phyloP scores from a whole-genome alignment of 345 rosid genomes.

The Brassica juncea region DNA sequence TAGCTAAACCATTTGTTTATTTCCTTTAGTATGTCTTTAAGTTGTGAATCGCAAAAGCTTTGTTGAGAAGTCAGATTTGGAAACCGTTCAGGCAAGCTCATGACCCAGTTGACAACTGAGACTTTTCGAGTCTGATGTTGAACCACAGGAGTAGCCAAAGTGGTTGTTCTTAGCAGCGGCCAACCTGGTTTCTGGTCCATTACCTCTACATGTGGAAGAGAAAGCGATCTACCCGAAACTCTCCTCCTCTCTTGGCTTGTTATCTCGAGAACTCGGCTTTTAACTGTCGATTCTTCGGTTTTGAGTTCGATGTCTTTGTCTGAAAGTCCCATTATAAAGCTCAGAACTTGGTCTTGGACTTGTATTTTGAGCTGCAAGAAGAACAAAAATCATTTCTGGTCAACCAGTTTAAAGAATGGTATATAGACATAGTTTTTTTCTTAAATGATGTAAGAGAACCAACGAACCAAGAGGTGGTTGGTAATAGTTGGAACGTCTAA shows the following conservation, averaged over 20 bases:
- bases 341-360: slow-evolving; percentile 53
- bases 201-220: slow-evolving; percentile 48
- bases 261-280: slow-evolving; percentile 30
- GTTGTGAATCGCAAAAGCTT: slow-evolving; percentile 37
- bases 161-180: slow-evolving; percentile 68
- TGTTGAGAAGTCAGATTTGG: slow-evolving; percentile 23
- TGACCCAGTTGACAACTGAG: slow-evolving; percentile 86
- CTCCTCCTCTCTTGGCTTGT: slow-evolving; percentile 21
- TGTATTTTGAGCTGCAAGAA: slow-evolving; percentile 50
- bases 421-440: not conserved
- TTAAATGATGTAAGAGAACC: not conserved
- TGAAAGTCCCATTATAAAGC: slow-evolving; percentile 25
- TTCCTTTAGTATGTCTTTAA: slow-evolving; percentile 44
- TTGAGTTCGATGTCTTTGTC: slow-evolving; percentile 43
- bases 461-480: slow-evolving; percentile 63
- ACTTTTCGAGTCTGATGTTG: slow-evolving; percentile 42
- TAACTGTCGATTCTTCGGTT: slow-evolving; percentile 38
- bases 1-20: slow-evolving; percentile 56
- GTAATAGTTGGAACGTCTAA: slow-evolving; percentile 55
- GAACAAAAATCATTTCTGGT: slow-evolving; percentile 1
- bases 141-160: slow-evolving; percentile 43
- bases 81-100: slow-evolving; percentile 78
- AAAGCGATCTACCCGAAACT: slow-evolving; percentile 42
- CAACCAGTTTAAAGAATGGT: not conserved
- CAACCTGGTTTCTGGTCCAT: slow-evolving; percentile 76